Evolutionary conservation across 345 rosid species (phyloP), one percentile per base, ranked within the genome.

Genomic region (Pugionium dolabratum): DNA sequence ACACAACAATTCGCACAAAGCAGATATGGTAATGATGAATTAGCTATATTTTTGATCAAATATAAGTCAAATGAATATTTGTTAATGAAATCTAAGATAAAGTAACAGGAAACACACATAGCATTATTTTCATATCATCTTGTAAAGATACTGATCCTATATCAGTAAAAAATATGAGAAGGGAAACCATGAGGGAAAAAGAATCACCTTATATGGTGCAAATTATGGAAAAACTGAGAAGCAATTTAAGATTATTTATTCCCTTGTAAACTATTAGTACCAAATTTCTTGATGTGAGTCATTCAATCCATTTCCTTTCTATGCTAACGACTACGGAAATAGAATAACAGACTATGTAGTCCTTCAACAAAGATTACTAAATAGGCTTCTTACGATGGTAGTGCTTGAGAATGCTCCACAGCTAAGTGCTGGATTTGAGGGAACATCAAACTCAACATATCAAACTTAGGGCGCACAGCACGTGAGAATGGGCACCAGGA

Each of bases 401-500:
- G 47, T 50, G 83, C 86, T 27, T 80, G 79, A 69, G 96, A 90
- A 60, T 90, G 80, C 66, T 94, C 99, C 9, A 94, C 61, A 6
- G 80, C 67, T 57, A 84, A 33, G 79, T 94, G 97, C 34, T 82
- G 79, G 50, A 94, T 73, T 65, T 86, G 88, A 64, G 97, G 96
- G 78, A 94, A 90, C 96, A 94, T 86, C 5, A 80, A 82, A 49
- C 86, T 63, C 56, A 90, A 80, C 70, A 77, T 59, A 66, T 84
- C 83, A 65, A 83, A 90, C 61, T 72, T 79, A 34, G 90, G 78
- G 7, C 44, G 75, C 26, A 83, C 2, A 46, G 54, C 67, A 18
- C 37, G 29, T 18, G 97, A 93, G 66, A 93, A 90, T 1, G 85
- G 96, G 80, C 97, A 87, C 87, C 87, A 86, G n/a, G 94, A 81